phyloP scores from a whole-genome alignment of 257 asterid genomes.

The Knoxia roxburghii region DNA sequence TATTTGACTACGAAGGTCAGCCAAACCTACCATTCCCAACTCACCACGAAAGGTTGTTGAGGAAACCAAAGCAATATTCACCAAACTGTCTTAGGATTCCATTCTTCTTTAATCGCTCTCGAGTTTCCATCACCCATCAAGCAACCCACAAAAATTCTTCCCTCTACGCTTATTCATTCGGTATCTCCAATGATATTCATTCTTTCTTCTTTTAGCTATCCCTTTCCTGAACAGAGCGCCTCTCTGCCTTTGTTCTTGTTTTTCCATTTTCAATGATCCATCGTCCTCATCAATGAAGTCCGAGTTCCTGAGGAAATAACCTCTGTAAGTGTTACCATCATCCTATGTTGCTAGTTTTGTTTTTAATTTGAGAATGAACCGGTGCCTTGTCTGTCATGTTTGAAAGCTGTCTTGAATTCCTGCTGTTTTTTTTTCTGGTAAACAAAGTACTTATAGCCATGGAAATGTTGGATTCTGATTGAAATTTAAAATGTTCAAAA shows the following conservation, averaged over 20 bases:
- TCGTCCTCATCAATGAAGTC: background rate
- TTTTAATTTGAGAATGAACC: too few relatives aligned
- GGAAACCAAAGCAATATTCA: background rate
- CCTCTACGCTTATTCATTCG: background rate
- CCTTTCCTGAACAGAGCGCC: background rate
- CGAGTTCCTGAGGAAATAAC: background rate
- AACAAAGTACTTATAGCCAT: too few relatives aligned
- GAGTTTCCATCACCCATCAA: background rate
- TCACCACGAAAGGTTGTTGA: background rate
- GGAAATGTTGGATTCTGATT: too few relatives aligned
- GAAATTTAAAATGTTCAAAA: background rate
- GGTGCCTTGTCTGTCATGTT: too few relatives aligned
- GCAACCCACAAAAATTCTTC: background rate
- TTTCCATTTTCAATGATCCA: too few relatives aligned
- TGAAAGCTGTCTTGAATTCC: too few relatives aligned
- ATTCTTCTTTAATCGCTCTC: background rate
- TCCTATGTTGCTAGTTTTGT: too few relatives aligned
- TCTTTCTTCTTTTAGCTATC: background rate
- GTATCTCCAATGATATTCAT: background rate
- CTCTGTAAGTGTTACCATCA: too few relatives aligned
- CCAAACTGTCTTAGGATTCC: constrained; percentile 2
- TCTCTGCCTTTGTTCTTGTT: constrained; percentile 1
- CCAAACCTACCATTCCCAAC: background rate
- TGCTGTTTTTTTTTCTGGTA: too few relatives aligned
- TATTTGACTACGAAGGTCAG: too few relatives aligned